Percentiles rank a stretch among this genome's conserved stretches.
These are phyloP conservation scores for Calonectria ilicicola DNA, from an alignment of 2,329 filamentous ascomycete species.

Conservation along the genomic window DNA sequence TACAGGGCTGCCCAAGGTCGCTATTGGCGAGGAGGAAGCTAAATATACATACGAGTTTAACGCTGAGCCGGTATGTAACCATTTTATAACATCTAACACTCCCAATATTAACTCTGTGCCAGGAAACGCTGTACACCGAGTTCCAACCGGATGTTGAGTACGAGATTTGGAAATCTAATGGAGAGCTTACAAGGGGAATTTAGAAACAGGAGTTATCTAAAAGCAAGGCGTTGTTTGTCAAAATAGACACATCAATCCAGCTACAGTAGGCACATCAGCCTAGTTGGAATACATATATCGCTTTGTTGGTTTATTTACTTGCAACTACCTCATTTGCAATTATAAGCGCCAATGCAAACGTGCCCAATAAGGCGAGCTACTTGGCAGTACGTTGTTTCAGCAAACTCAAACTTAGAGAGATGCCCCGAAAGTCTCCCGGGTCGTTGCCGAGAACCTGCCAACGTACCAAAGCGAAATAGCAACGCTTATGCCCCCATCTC, in stretches of 20 bases:
- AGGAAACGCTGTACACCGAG: conserved; percentile 48
- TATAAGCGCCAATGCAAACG: neutral
- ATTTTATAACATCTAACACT: fast-evolving
- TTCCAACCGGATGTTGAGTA: conserved; percentile 51
- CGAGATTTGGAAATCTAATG: conserved; percentile 47
- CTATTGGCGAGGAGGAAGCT: conserved; percentile 53
- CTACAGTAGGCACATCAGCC: neutral
- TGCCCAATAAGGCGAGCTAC: neutral
- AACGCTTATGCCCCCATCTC: neutral
- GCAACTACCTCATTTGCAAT: neutral
- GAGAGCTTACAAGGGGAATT: conserved; percentile 33
- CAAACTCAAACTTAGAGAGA: neutral
- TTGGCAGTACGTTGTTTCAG: neutral
- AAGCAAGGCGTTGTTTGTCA: neutral
- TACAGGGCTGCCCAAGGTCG: conserved; percentile 39
- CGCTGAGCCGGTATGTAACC: conserved; percentile 42
- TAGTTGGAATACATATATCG: neutral
- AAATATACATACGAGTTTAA: conserved; percentile 52
- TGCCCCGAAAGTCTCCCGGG: neutral
- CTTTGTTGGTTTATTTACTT: neutral
- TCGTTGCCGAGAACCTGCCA: neutral
- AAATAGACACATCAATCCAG: neutral
- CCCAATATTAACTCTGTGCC: neutral
- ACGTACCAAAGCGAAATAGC: neutral
- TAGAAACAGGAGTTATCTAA: neutral